Evolutionary conservation across 2,329 filamentous ascomycete genomes (phyloP), one percentile per base, ranked within the genome.

Genomic region (Fusarium sp.): DNA sequence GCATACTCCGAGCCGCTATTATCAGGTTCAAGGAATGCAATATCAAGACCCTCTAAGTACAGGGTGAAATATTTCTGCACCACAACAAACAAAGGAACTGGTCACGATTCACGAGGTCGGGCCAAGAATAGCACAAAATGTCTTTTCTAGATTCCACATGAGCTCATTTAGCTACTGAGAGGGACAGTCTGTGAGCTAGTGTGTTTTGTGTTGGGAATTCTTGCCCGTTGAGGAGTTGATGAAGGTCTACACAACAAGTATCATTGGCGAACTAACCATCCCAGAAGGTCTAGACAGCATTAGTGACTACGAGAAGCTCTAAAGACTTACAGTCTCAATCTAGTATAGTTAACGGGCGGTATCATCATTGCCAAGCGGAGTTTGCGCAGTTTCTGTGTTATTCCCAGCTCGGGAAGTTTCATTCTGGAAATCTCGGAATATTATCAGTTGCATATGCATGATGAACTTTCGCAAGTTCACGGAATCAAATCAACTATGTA

Each of bases 21-120:
- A 58, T 49, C 33, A 38, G 35, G n/a, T 35, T 45, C 33, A 58
- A 48, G 71, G 71, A 72, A 73, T 73, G 70, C 36, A 47, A 60
- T 45, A 49, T 39, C 54, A 48, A 57, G 38, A 65, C n/a, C 13
- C 28, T 26, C 47, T 42, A 28, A 64, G 58, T 62, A 31, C 47
- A 41, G 28, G 18, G 39, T 62, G 67, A 74, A 68, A 73, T 71
- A 73, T 60, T 31, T 64, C 38, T 48, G 38, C 39, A 63, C 35
- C 36, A 63, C 63, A 66, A 41, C 41, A 59, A 62, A 58, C 36
- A 60, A 35, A 45, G n/a, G 18, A 41, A n/a, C 22, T 38, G 33
- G 18, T 28, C 48, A 56, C 22, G 22, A 33, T 41, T 49, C n/a
- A 42, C 35, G 20, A 22, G 22, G 15, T 26, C 17, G 20, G 18